Evolutionary conservation across 768 basidiomycete genomes (phyloP).

Genomic region (Collybia nuda): DNA sequence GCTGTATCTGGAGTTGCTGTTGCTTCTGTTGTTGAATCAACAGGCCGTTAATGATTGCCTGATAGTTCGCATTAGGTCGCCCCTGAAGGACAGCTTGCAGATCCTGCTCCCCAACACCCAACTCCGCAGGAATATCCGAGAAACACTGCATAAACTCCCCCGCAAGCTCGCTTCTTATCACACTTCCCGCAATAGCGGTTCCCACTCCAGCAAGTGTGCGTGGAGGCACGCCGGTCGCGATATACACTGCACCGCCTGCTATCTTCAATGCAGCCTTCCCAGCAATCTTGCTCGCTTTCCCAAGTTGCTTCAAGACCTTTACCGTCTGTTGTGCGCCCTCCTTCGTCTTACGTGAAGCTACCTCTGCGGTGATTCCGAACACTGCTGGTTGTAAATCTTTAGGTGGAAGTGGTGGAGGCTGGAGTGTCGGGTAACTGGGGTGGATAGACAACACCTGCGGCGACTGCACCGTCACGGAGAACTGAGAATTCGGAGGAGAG

Average conservation of each 20-base stretch:
- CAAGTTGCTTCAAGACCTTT: conserved; percentile 8
- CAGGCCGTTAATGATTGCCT: conserved; percentile 28
- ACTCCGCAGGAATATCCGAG: conserved; percentile 11
- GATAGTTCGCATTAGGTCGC: conserved; percentile 30
- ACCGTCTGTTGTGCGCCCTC: conserved; percentile 1
- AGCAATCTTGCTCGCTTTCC: conserved; percentile 5
- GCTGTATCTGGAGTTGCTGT: conserved; percentile 9
- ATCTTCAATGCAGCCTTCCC: conserved; percentile 14
- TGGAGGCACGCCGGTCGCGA: conserved; percentile 1
- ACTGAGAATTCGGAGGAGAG: too few species aligned
- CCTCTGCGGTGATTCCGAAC: conserved; percentile 7
- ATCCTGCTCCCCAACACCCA: conserved; percentile 16
- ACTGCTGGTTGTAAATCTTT: background rate
- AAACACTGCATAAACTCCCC: conserved; percentile 11
- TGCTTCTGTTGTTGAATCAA: conserved; percentile 25
- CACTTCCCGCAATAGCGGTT: conserved; percentile 1
- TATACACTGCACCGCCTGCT: conserved; percentile 9
- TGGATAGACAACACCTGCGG: too few species aligned
- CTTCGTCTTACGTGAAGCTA: conserved; percentile 14
- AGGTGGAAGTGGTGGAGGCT: background rate
- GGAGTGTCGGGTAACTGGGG: conserved; percentile 5
- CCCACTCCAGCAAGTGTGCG: background rate
- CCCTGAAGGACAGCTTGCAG: conserved; percentile 31
- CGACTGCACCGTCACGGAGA: too few species aligned
- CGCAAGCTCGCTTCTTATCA: conserved; percentile 11